Evolutionary conservation across 371 early-diverging fungal species (phyloP).

Genomic region (Mucor lusitanicus): DNA sequence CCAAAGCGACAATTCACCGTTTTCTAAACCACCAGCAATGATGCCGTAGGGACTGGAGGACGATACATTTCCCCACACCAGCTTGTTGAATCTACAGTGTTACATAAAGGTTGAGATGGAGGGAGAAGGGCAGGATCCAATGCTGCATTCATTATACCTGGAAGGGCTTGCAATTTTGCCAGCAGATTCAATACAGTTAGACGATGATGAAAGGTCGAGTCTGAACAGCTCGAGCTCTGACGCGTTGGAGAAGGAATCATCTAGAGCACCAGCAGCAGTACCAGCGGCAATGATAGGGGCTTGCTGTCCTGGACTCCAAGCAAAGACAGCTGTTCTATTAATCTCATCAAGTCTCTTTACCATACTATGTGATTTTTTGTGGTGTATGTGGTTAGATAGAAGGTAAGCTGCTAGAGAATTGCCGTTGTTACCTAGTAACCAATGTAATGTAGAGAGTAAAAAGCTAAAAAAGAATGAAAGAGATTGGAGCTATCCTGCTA

Average conservation of each 20-base stretch:
- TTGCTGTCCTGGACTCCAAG: conserved; percentile 82
- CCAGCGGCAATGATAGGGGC: conserved; percentile 85
- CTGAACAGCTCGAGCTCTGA: conserved; percentile 91
- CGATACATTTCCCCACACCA: conserved; percentile 79
- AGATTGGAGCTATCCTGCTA: not conserved
- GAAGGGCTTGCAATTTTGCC: conserved; percentile 66
- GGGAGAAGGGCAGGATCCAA: not conserved
- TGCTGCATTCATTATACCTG: conserved; percentile 50
- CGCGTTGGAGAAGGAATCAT: conserved; percentile 91
- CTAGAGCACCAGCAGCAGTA: conserved; percentile 95
- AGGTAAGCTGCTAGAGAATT: not conserved
- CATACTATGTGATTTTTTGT: conserved; percentile 29
- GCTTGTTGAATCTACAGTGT: conserved; percentile 65
- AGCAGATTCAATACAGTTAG: conserved; percentile 45
- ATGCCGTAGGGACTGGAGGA: conserved; percentile 73
- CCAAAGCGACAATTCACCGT: conserved; percentile 90
- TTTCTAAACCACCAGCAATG: conserved; percentile 95
- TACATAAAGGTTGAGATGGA: not conserved
- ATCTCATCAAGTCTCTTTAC: conserved; percentile 68
- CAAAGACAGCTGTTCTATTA: conserved; percentile 79
- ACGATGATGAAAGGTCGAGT: conserved; percentile 63
- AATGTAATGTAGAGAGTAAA: not conserved
- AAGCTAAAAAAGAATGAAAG: not conserved
- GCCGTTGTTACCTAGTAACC: not conserved
- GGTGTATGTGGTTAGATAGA: not conserved